Percentiles rank a stretch among this genome's conserved stretches.
These are phyloP conservation scores for Venturia effusa DNA, from an alignment of 2,329 filamentous ascomycete species.

Conservation along the genomic window DNA sequence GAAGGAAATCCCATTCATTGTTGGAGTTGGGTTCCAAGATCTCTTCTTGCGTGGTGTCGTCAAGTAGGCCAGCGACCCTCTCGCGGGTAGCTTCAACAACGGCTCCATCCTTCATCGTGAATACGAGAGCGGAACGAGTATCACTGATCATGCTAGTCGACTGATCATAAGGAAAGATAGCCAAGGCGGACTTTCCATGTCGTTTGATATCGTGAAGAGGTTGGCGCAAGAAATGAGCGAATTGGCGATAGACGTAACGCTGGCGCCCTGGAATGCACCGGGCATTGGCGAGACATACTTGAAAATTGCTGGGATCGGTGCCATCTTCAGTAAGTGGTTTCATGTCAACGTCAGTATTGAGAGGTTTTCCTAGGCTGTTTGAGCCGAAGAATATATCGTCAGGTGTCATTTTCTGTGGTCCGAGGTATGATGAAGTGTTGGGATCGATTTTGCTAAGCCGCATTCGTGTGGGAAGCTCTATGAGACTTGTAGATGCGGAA, in stretches of 20 bases:
- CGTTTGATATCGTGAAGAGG: conserved; percentile 15
- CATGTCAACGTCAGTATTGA: conserved; percentile 4
- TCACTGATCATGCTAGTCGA: conserved; percentile 7
- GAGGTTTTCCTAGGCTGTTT: conserved; percentile 17
- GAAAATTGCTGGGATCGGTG: conserved; percentile 14
- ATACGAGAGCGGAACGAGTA: conserved; percentile 21
- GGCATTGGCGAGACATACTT: not conserved
- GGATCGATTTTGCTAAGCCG: not conserved
- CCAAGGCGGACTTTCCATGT: conserved; percentile 17
- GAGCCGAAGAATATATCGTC: conserved; percentile 26
- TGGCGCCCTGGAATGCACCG: conserved; percentile 14
- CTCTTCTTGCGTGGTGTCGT: conserved; percentile 16
- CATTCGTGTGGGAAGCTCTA: not conserved
- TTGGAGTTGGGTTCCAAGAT: conserved; percentile 15
- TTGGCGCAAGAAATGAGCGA: conserved; percentile 18
- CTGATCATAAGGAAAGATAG: conserved; percentile 22
- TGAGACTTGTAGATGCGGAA: not conserved
- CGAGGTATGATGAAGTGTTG: conserved; percentile 11
- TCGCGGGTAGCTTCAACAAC: conserved; percentile 19
- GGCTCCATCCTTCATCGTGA: conserved; percentile 15
- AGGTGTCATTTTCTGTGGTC: conserved; percentile 16
- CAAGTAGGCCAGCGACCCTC: conserved; percentile 14
- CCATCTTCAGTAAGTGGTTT: conserved; percentile 4
- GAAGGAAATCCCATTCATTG: conserved; percentile 24
- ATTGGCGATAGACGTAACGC: conserved; percentile 19